A percentile compares a stretch with the other conserved stretches of the same genome.
Evolutionary conservation across 371 early-diverging fungal species (phyloP).

Genomic region (Fennellomyces sp.): DNA sequence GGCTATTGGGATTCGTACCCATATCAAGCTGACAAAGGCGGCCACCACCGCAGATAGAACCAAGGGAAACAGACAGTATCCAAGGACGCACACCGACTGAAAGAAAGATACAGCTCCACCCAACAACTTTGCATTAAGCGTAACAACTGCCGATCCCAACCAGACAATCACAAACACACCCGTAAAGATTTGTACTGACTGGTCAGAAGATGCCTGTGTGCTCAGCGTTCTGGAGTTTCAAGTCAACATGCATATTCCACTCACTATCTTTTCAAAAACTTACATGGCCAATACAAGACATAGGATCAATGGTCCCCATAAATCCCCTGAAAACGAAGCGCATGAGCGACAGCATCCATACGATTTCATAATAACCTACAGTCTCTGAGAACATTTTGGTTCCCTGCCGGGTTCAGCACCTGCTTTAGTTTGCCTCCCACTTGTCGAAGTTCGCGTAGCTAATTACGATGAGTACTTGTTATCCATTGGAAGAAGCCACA

Average conservation of each 20-base stretch:
- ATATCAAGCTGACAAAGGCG: slow-evolving; percentile 66
- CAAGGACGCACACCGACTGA: slow-evolving; percentile 93
- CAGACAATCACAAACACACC: slow-evolving; percentile 92
- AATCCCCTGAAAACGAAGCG: slow-evolving; percentile 71
- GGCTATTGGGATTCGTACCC: slow-evolving; percentile 75
- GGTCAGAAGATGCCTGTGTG: slow-evolving; percentile 65
- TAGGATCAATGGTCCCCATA: slow-evolving; percentile 95
- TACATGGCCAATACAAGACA: slow-evolving; percentile 83
- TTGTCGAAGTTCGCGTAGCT: slow-evolving; percentile 80
- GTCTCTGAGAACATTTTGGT: slow-evolving; percentile 61
- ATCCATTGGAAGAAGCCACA: not conserved
- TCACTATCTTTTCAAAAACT: not conserved
- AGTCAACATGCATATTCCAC: not conserved
- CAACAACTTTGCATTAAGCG: slow-evolving; percentile 90
- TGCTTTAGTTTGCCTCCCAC: slow-evolving; percentile 74
- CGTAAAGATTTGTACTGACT: slow-evolving; percentile 85
- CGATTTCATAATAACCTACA: slow-evolving; percentile 57
- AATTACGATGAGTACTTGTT: not conserved
- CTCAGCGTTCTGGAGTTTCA: slow-evolving; percentile 48
- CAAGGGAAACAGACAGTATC: slow-evolving; percentile 95
- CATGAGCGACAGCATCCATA: not conserved
- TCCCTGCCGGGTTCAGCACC: slow-evolving; percentile 75
- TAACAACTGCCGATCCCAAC: slow-evolving; percentile 89
- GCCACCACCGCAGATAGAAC: slow-evolving; percentile 77
- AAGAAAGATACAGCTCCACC: slow-evolving; percentile 97